phyloP scores from a whole-genome alignment of 1,284 basidiomycete genomes.

The Puccinia hordei region DNA sequence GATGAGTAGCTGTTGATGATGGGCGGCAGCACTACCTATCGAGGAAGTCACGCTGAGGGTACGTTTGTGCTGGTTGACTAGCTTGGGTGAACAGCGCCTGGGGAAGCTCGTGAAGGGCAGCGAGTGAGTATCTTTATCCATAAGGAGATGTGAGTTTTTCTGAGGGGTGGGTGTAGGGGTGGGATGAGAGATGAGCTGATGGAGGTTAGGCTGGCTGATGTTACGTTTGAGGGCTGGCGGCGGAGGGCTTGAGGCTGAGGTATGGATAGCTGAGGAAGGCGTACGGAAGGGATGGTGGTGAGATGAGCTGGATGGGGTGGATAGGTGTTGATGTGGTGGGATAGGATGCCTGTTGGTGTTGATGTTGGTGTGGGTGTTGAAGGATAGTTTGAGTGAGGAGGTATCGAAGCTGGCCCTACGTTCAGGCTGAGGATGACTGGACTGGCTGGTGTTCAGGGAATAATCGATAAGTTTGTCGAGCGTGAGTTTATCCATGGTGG shows the following conservation, averaged over 20 bases:
- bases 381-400: background rate
- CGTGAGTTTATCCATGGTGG: too few species aligned
- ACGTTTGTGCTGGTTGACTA: background rate
- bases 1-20: background rate
- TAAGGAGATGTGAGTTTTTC: background rate
- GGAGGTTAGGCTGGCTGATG: slow-evolving; percentile 2
- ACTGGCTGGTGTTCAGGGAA: background rate
- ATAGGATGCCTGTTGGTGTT: background rate
- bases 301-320: background rate
- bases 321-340: background rate
- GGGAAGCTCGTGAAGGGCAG: background rate
- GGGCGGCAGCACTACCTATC: background rate
- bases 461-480: background rate
- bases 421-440: background rate
- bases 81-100: background rate
- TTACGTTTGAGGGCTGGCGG: background rate
- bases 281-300: background rate
- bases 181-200: background rate
- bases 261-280: background rate
- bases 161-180: background rate
- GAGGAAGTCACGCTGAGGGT: slow-evolving; percentile 13
- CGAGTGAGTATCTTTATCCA: background rate
- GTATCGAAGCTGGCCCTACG: slow-evolving; percentile 6
- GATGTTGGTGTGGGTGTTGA: background rate
- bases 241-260: background rate